phyloP scores from a whole-genome alignment of 2,329 filamentous ascomycete species.

The Exophiala calicioides region DNA sequence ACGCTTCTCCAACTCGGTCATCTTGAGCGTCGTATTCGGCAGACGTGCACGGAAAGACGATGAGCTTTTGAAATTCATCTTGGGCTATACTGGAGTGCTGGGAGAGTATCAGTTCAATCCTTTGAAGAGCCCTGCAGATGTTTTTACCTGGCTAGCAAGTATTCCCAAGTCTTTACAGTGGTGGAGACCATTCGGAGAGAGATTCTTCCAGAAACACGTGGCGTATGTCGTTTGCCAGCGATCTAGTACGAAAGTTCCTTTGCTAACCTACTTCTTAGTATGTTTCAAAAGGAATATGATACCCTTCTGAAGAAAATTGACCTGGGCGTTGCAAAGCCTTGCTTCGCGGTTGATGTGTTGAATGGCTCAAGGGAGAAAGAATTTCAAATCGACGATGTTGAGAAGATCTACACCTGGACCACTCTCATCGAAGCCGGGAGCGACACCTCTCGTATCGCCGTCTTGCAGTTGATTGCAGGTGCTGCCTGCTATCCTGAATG shows the following conservation, averaged over 20 bases:
- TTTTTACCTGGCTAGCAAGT: slow-evolving; percentile 46
- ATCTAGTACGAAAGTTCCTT: slow-evolving; percentile 33
- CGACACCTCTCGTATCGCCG: slow-evolving; percentile 53
- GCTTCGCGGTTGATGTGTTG: slow-evolving; percentile 39
- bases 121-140: slow-evolving; percentile 47
- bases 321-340: slow-evolving; percentile 39
- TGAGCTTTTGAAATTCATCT: slow-evolving; percentile 40
- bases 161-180: slow-evolving; percentile 48
- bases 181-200: slow-evolving; percentile 44
- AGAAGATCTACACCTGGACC: slow-evolving; percentile 43
- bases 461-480: slow-evolving; percentile 52
- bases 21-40: slow-evolving; percentile 51
- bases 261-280: slow-evolving; percentile 24
- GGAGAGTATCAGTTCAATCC: no score
- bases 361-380: slow-evolving; percentile 34
- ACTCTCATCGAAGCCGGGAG: slow-evolving; percentile 52
- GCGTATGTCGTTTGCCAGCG: slow-evolving; percentile 9
- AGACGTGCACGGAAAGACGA: slow-evolving; percentile 40
- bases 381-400: slow-evolving; percentile 38
- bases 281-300: slow-evolving; percentile 32
- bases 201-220: slow-evolving; percentile 38
- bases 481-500: slow-evolving; percentile 50
- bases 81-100: slow-evolving; percentile 38
- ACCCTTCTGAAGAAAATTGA: slow-evolving; percentile 26
- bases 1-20: slow-evolving; percentile 44